phyloP scores from a whole-genome alignment of 305 asterid genomes.

The Plantago coronopus region DNA sequence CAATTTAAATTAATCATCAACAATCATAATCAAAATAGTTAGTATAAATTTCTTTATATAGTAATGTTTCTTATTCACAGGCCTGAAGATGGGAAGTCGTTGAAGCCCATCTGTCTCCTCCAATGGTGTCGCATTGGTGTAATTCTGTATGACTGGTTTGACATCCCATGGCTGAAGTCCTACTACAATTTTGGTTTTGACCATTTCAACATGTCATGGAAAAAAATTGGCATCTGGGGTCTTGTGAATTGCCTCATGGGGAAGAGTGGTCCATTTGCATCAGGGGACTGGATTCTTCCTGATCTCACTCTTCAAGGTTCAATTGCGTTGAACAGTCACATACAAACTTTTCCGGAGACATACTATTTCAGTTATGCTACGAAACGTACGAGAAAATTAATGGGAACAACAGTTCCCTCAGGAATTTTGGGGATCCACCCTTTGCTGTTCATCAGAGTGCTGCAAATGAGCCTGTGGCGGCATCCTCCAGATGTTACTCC shows the following conservation, averaged over 20 bases:
- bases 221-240: constrained; percentile 69
- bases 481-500: constrained; percentile 70
- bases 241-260: constrained; percentile 74
- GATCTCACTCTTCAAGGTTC: constrained; percentile 91
- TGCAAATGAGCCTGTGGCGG: constrained; percentile 89
- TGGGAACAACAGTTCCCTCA: constrained; percentile 73
- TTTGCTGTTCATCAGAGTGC: constrained; percentile 66
- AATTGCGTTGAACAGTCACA: constrained; percentile 49
- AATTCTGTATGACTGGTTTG: constrained; percentile 90
- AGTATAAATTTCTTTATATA: background rate
- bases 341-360: constrained; percentile 67
- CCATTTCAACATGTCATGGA: constrained; percentile 83
- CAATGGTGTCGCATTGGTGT: constrained; percentile 87
- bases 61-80: constrained; percentile 30
- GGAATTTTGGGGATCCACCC: constrained; percentile 81
- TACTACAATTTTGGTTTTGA: constrained; percentile 91
- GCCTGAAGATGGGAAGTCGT: constrained; percentile 78
- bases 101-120: constrained; percentile 72
- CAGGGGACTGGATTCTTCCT: constrained; percentile 93
- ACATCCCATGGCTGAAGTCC: constrained; percentile 65
- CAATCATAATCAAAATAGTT: background rate
- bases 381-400: constrained; percentile 57
- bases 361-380: constrained; percentile 97
- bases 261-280: constrained; percentile 78
- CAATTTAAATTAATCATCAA: background rate